Evolutionary conservation across 805 yeast species (phyloP), one percentile per base, ranked within the genome.

Genomic region (Yarrowia sp.): DNA sequence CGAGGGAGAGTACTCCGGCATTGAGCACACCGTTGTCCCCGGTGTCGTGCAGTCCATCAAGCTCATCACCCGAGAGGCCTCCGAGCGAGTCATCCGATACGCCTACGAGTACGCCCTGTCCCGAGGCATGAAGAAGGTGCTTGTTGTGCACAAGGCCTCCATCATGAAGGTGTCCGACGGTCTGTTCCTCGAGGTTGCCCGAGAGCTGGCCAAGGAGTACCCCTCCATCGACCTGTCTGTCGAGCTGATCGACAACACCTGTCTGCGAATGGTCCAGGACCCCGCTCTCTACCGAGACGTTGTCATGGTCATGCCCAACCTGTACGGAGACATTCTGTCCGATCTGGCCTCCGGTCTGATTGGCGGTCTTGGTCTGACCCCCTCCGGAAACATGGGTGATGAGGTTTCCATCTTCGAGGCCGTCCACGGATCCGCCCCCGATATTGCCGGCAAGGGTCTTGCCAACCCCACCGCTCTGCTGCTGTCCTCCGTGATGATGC

Each of bases 371-470:
- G 99, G 99, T 83, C 87, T 95, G 80, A 95, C 99, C 71, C 99
- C 99, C 74, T 92, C 97, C 71, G 99, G 97, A 81, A 95, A 95
- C 88, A 95, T 95, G 93, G 99, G 99, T 85, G 91, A 92, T 85
- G 89, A 91, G 80, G 97, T 94, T 72, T 92, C 98, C 69, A 94
- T 95, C 79, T 95, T 95, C 81, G 99, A 95, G 87, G 99, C 99
- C 73, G 99, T 95, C 78, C 99, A 95, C 82, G 99, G 99, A 81
- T 93, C 98, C 70, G 99, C 99, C 72, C 99, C 99, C 75, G 99
- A 95, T 81, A 95, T 95, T 78, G 98, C 98, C 72, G 99, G 99
- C 79, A 92, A 95, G 86, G 96, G 97, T 79, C 87, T 91, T 80
- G 99, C 99, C 73, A 95, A 95, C 88, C 99, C 99, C 83, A 95